These are phyloP conservation scores for Paraleonurus japonicus DNA, from an alignment of 257 asterid species.

Conservation along the genomic window DNA sequence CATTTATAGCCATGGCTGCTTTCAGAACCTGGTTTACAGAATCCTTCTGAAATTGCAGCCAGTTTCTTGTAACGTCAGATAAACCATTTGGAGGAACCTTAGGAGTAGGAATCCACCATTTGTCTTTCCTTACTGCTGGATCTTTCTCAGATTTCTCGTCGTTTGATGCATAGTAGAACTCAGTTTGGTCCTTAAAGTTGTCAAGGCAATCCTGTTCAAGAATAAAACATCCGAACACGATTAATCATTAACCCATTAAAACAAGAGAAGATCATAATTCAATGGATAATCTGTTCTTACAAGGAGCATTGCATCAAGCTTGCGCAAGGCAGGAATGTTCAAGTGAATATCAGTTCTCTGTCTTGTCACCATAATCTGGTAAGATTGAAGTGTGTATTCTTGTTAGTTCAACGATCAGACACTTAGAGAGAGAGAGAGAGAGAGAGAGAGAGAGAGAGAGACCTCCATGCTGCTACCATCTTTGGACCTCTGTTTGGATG, in stretches of 20 bases:
- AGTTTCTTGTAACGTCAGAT: slow-evolving; percentile 62
- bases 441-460: slow-evolving; percentile 22
- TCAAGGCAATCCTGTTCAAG: slow-evolving; percentile 78
- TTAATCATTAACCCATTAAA: neutral
- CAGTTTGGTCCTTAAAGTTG: slow-evolving; percentile 66
- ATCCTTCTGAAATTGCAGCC: slow-evolving; percentile 82
- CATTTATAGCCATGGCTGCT: slow-evolving; percentile 92
- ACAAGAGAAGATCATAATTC: neutral
- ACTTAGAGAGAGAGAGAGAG: neutral
- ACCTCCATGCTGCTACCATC: slow-evolving; percentile 83
- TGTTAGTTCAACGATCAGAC: slow-evolving; percentile 1
- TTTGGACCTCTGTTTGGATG: slow-evolving; percentile 66
- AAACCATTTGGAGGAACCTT: slow-evolving; percentile 71
- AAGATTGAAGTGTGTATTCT: neutral
- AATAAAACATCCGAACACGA: neutral
- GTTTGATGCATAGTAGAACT: slow-evolving; percentile 55
- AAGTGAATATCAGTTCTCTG: slow-evolving; percentile 73
- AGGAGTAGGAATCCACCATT: slow-evolving; percentile 97
- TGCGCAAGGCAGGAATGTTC: slow-evolving; percentile 83
- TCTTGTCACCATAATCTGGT: slow-evolving; percentile 75
- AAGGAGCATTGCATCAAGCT: slow-evolving; percentile 78
- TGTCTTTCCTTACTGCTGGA: slow-evolving; percentile 36
- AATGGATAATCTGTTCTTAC: slow-evolving; percentile 41
- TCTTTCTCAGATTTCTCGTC: slow-evolving; percentile 45
- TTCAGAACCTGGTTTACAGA: slow-evolving; percentile 80